These are phyloP conservation scores for Ganoderma meredithae DNA, from an alignment of 1,284 basidiomycete species.

Conservation along the genomic window DNA sequence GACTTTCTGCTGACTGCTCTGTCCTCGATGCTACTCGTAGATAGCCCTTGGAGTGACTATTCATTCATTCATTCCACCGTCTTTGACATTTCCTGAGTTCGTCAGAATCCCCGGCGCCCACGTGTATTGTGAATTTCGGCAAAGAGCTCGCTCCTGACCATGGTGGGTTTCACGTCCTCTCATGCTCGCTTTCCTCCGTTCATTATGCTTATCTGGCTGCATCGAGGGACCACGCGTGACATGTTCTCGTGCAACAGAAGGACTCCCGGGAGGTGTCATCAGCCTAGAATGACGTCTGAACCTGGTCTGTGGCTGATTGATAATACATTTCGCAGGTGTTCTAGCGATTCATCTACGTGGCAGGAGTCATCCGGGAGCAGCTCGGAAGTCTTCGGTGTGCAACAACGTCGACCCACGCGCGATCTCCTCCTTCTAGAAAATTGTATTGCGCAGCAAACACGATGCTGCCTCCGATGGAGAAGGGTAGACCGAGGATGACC, in stretches of 20 bases:
- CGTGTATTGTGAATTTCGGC: neutral
- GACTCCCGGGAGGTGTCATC: slow-evolving; percentile 19
- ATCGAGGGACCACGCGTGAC: slow-evolving; percentile 27
- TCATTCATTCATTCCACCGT: neutral
- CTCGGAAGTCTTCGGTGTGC: neutral
- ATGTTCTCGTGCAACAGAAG: slow-evolving; percentile 27
- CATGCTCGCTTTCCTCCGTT: slow-evolving; percentile 15
- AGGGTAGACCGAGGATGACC: neutral
- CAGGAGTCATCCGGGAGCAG: neutral
- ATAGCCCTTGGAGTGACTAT: too few species aligned
- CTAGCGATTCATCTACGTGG: neutral
- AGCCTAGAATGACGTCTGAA: slow-evolving; percentile 15
- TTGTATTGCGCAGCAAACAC: neutral
- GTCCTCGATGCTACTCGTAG: neutral
- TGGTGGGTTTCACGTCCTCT: slow-evolving; percentile 14
- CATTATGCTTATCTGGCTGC: slow-evolving; percentile 15
- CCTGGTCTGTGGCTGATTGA: neutral
- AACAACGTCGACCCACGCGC: neutral
- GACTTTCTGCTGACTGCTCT: neutral
- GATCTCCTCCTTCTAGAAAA: neutral
- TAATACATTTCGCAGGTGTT: neutral
- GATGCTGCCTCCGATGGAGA: neutral
- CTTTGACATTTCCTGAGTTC: neutral
- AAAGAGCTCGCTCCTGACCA: slow-evolving; percentile 6
- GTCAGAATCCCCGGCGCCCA: neutral